Conservation (phyloP, 2,329 filamentous ascomycete genomes). For the Paecilomyces formosus region DNA sequence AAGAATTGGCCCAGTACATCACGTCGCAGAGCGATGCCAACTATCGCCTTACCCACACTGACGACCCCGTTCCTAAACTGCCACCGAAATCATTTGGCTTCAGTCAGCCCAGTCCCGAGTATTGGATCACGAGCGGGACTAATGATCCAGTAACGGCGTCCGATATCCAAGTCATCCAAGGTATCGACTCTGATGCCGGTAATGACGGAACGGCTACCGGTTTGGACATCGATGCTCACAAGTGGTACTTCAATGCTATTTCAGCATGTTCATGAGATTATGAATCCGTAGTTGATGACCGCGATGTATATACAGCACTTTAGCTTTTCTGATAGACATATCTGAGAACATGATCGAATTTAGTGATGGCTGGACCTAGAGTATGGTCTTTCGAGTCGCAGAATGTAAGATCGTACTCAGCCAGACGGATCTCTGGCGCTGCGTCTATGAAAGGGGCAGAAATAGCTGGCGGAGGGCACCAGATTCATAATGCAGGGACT, state of each 20-base stretch:
- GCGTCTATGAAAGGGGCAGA: no score
- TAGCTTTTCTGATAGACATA: not conserved
- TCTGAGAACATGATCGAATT: not conserved
- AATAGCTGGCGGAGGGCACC: no score
- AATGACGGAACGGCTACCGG: slow-evolving; percentile 22
- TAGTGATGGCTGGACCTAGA: not conserved
- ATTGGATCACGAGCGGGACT: slow-evolving; percentile 30
- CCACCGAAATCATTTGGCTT: slow-evolving; percentile 26
- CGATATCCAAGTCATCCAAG: slow-evolving; percentile 25
- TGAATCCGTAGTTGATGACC: not conserved
- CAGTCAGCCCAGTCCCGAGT: slow-evolving; percentile 32
- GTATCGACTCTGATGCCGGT: slow-evolving; percentile 23
- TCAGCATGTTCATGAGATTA: no score
- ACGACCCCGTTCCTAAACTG: slow-evolving; percentile 32
- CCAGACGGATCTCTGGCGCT: no score
- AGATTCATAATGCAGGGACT: no score
- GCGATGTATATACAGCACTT: not conserved
- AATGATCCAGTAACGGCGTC: slow-evolving; percentile 19
- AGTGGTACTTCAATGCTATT: slow-evolving; percentile 20
- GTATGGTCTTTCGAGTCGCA: no score
- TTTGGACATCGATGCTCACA: slow-evolving; percentile 21
- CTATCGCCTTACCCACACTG: slow-evolving; percentile 31
- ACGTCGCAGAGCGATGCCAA: slow-evolving; percentile 23
- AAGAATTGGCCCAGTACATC: slow-evolving; percentile 29
- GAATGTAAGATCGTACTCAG: no score